phyloP scores from a whole-genome alignment of 1,284 basidiomycete species.

The Macrocystidia cucumis region DNA sequence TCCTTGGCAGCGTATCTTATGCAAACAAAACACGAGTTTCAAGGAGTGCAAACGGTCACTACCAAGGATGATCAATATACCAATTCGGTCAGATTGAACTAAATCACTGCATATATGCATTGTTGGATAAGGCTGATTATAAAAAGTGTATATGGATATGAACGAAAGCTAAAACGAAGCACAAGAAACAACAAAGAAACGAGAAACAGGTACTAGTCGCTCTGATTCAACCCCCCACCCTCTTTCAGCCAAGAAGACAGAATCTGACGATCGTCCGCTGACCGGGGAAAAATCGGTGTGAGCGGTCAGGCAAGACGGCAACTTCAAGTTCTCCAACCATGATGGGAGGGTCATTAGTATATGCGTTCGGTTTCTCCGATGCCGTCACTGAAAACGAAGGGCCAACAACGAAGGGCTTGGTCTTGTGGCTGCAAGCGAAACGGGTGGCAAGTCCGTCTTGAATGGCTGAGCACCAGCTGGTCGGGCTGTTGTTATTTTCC shows the following conservation, averaged over 20 bases:
- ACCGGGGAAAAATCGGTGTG: conserved; percentile 42
- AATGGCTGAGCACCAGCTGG: conserved; percentile 22
- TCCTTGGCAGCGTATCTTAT: no score
- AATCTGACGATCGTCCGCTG: conserved; percentile 44
- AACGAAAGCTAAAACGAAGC: no score
- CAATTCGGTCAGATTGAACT: no score
- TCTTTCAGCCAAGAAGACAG: conserved; percentile 43
- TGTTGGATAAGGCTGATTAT: not conserved
- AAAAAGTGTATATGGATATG: no score
- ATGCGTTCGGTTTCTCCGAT: not conserved
- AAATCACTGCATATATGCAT: no score
- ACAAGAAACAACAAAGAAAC: no score
- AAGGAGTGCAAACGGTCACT: not conserved
- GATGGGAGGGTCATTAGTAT: conserved; percentile 5
- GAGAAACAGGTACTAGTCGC: no score
- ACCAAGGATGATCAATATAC: no score
- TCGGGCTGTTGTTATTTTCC: conserved; percentile 16
- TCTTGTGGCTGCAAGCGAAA: conserved; percentile 28
- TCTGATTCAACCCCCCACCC: no score
- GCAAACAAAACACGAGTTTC: no score
- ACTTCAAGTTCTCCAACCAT: conserved; percentile 46
- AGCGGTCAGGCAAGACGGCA: conserved; percentile 38
- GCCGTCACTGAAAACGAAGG: no score
- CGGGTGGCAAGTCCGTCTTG: conserved; percentile 29
- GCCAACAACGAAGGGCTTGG: no score